Percentiles rank a stretch among this genome's conserved stretches.
phyloP scores from a whole-genome alignment of 306 rosid species.

The Gastrolobium bilobum region DNA sequence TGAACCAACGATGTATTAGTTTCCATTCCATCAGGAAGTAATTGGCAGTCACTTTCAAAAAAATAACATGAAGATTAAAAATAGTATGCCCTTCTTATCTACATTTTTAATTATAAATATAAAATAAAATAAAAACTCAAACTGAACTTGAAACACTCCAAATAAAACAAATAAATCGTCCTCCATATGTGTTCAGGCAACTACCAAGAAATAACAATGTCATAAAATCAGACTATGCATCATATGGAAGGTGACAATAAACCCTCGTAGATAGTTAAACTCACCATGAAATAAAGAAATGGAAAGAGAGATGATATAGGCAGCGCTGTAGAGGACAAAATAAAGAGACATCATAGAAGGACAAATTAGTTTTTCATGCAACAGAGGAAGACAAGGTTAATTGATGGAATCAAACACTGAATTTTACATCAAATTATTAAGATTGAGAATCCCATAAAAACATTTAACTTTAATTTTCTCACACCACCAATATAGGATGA shows the following conservation, averaged over 20 bases:
- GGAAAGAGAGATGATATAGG: constrained; percentile 63
- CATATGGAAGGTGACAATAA: background rate
- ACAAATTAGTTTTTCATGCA: background rate
- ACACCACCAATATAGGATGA: background rate
- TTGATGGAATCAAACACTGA: background rate
- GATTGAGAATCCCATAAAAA: background rate
- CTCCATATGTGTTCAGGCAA: background rate
- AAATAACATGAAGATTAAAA: no score
- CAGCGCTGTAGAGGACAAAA: constrained; percentile 50
- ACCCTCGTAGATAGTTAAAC: background rate
- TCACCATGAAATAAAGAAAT: constrained; percentile 66
- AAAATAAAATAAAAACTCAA: background rate
- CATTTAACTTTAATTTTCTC: background rate
- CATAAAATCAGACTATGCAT: background rate
- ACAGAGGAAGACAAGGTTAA: background rate
- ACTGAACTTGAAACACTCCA: background rate
- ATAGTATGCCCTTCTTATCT: no score
- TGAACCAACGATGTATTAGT: no score
- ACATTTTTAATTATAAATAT: no score
- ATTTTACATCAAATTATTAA: background rate
- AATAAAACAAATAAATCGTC: background rate
- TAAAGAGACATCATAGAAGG: constrained; percentile 3
- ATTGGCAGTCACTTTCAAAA: no score
- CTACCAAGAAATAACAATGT: background rate
- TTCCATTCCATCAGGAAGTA: no score